phyloP scores from a whole-genome alignment of 1,284 basidiomycete genomes.

The Takashimella tepidaria region DNA sequence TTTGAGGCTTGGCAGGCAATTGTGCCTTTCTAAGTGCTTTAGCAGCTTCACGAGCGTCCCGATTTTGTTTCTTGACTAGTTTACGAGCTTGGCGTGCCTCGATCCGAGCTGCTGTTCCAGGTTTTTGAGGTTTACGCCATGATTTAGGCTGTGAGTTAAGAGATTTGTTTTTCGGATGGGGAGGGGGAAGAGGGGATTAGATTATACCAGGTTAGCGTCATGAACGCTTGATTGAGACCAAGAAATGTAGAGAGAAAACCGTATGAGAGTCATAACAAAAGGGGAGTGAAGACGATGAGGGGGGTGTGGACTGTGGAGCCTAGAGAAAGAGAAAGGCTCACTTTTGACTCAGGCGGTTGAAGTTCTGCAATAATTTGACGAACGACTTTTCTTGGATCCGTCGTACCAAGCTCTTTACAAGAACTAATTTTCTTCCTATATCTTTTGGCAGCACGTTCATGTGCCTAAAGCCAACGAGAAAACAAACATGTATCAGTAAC shows the following conservation, averaged over 20 bases:
- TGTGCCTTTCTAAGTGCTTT: slow-evolving; percentile 4
- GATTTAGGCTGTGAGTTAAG: background rate
- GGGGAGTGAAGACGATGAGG: background rate
- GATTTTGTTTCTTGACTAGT: background rate
- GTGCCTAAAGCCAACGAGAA: slow-evolving; percentile 13
- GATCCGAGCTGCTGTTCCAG: background rate
- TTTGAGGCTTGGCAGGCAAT: background rate
- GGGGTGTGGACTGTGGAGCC: background rate
- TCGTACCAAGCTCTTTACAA: background rate
- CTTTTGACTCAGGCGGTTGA: background rate
- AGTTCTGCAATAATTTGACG: slow-evolving; percentile 22
- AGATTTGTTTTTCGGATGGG: too few relatives aligned
- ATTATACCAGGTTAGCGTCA: too few relatives aligned
- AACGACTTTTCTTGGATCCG: slow-evolving; percentile 31
- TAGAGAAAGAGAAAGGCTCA: too few relatives aligned
- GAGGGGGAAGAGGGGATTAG: too few relatives aligned
- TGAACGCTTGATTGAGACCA: too few relatives aligned
- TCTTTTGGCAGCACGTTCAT: slow-evolving; percentile 29
- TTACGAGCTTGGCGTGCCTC: background rate
- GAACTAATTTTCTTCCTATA: slow-evolving; percentile 10
- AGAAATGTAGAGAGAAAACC: too few relatives aligned
- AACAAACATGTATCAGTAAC: background rate
- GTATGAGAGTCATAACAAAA: too few relatives aligned
- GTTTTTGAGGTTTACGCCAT: slow-evolving; percentile 1
- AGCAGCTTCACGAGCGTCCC: slow-evolving; percentile 2